Evolutionary conservation across 192 early-diverging fungal genomes (phyloP).

Genomic region (Lunasporangiospora selenospora): DNA sequence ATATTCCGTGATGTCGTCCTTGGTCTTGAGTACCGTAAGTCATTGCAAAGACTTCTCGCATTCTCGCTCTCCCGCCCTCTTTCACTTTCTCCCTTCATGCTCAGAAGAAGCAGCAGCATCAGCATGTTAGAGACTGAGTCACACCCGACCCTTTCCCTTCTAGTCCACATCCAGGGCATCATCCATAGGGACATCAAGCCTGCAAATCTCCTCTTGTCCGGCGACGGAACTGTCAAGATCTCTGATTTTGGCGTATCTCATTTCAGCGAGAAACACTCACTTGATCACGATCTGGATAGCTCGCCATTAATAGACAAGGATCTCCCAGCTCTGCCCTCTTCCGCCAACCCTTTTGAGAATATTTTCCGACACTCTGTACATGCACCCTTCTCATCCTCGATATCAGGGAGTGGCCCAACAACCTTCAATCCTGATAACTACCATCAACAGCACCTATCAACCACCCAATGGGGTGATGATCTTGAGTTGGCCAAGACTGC

Average conservation of each 20-base stretch:
- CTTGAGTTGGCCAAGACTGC: slow-evolving; percentile 93
- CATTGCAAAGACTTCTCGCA: neutral
- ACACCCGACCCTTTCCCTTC: too few relatives aligned
- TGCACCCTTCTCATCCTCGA: slow-evolving; percentile 37
- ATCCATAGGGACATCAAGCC: slow-evolving; percentile 99
- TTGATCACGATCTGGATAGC: slow-evolving; percentile 50
- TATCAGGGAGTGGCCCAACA: neutral
- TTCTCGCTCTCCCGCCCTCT: neutral
- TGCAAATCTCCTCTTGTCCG: slow-evolving; percentile 87
- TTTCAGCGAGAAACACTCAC: slow-evolving; percentile 59
- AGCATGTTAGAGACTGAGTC: too few relatives aligned
- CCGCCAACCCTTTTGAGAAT: slow-evolving; percentile 29
- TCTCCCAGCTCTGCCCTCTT: slow-evolving; percentile 12
- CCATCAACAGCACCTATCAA: slow-evolving; percentile 27
- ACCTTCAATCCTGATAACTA: slow-evolving; percentile 6
- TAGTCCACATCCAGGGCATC: slow-evolving; percentile 94
- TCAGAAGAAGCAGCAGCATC: too few relatives aligned
- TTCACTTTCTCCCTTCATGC: neutral
- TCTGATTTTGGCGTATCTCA: slow-evolving; percentile 98
- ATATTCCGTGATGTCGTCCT: slow-evolving; percentile 92
- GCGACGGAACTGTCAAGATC: slow-evolving; percentile 87
- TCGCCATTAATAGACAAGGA: slow-evolving; percentile 30
- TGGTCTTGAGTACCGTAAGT: slow-evolving; percentile 91
- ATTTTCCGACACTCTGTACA: slow-evolving; percentile 26
- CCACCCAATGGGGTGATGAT: slow-evolving; percentile 66